Conservation (phyloP, 768 basidiomycete species). For the Suillus luteus region DNA sequence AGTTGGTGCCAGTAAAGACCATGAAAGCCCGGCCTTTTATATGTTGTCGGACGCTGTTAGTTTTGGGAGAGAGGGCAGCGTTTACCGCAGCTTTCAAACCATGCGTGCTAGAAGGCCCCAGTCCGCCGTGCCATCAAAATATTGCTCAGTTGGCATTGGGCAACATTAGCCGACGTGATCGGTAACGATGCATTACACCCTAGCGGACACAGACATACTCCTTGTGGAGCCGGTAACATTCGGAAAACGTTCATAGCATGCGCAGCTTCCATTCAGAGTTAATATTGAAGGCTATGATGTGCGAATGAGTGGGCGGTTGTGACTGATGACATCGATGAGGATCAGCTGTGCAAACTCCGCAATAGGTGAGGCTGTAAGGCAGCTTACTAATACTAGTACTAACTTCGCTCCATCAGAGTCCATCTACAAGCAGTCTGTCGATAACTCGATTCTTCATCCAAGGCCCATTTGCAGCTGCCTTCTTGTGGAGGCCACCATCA, state of each 20-base stretch:
- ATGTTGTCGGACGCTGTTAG: not conserved
- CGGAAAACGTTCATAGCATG: not conserved
- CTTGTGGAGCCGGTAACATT: not conserved
- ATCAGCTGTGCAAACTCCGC: no score
- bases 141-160: not conserved
- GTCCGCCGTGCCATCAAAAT: not conserved
- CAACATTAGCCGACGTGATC: not conserved
- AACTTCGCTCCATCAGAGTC: not conserved
- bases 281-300: not conserved
- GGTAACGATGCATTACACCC: not conserved
- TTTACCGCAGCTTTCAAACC: not conserved
- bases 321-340: not conserved
- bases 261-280: not conserved
- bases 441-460: not conserved
- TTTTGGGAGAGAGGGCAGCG: not conserved
- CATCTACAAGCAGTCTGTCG: not conserved
- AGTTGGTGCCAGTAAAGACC: not conserved
- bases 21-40: constrained; percentile 1
- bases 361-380: no score
- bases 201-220: not conserved
- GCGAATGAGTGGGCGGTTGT: not conserved
- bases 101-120: not conserved
- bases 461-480: not conserved
- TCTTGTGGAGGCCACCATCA: not conserved
- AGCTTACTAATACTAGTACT: no score